Evolutionary conservation across 352 stramenopile genomes (phyloP).

Genomic region (Phytopythium oedochilum): DNA sequence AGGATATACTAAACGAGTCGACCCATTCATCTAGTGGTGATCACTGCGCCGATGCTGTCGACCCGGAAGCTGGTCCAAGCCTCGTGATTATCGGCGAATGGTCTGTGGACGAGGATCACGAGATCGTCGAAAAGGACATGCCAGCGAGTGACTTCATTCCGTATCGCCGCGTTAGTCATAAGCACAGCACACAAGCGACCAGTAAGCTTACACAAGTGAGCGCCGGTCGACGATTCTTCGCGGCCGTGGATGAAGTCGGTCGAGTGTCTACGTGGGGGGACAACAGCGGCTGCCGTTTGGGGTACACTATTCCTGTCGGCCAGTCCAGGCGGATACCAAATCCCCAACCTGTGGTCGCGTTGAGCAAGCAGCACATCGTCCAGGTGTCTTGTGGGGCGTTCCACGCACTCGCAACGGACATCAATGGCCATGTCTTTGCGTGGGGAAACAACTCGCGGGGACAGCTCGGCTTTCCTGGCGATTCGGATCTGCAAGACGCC

Average conservation of each 20-base stretch:
- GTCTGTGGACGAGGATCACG: conserved; percentile 18
- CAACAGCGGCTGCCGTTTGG: conserved; percentile 50
- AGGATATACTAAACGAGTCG: neutral
- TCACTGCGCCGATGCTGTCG: neutral
- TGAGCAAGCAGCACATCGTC: conserved; percentile 33
- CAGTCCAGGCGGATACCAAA: conserved; percentile 30
- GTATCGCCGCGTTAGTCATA: neutral
- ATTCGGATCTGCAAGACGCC: conserved; percentile 6
- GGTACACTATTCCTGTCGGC: conserved; percentile 39
- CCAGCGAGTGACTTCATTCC: neutral
- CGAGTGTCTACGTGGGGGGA: conserved; percentile 60
- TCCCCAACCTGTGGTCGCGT: conserved; percentile 28
- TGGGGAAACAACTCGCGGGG: conserved; percentile 61
- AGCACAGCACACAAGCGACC: neutral
- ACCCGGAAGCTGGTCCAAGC: neutral
- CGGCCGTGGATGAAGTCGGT: conserved; percentile 32
- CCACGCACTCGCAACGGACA: conserved; percentile 58
- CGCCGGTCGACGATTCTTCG: conserved; percentile 57
- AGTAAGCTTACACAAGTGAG: conserved; percentile 29
- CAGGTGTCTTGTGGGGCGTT: conserved; percentile 68
- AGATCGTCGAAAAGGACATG: neutral
- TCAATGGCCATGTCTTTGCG: conserved; percentile 71
- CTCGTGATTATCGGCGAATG: conserved; percentile 47
- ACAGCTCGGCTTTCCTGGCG: conserved; percentile 39
- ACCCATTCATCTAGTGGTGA: neutral